Evolutionary conservation across 2,329 filamentous ascomycete species (phyloP).

Genomic region (Emericellopsis atlantica): DNA sequence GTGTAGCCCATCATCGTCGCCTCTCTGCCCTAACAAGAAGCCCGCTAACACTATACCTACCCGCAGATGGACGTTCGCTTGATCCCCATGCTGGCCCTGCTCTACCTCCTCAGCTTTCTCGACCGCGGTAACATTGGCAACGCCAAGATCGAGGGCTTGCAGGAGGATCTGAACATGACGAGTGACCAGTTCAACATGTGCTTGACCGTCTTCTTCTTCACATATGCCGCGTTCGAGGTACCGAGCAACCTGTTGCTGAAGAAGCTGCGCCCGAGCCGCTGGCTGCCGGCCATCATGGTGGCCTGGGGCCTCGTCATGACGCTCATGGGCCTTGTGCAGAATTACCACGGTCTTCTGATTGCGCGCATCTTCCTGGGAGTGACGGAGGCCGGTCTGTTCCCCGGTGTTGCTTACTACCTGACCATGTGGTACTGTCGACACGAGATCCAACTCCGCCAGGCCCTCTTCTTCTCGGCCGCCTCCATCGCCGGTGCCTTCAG

Average conservation of each 20-base stretch:
- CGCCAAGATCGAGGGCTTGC: conserved; percentile 49
- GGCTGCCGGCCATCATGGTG: conserved; percentile 63
- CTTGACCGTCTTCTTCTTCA: conserved; percentile 63
- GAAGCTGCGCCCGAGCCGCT: conserved; percentile 57
- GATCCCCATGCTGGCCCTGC: conserved; percentile 50
- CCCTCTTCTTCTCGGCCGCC: conserved; percentile 74
- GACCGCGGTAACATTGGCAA: conserved; percentile 55
- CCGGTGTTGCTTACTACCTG: conserved; percentile 47
- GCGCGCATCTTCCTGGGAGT: conserved; percentile 49
- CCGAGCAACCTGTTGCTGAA: conserved; percentile 72
- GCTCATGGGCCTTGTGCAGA: conserved; percentile 38
- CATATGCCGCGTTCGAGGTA: conserved; percentile 64
- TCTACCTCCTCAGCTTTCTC: conserved; percentile 59
- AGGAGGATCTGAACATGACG: conserved; percentile 42
- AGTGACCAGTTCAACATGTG: conserved; percentile 59
- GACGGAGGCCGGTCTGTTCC: conserved; percentile 55
- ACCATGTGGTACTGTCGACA: conserved; percentile 48
- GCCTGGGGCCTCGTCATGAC: conserved; percentile 31
- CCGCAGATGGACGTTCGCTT: conserved; percentile 36
- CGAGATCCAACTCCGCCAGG: conserved; percentile 42
- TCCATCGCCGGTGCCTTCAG: conserved; percentile 69
- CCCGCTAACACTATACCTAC: conserved; percentile 2
- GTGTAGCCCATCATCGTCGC: not conserved
- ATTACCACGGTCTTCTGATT: conserved; percentile 31
- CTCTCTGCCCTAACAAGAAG: not conserved